Percentiles rank a stretch among this genome's conserved stretches.
Conservation (phyloP, 495 filamentous ascomycete genomes). For the Neurospora terricola region DNA sequence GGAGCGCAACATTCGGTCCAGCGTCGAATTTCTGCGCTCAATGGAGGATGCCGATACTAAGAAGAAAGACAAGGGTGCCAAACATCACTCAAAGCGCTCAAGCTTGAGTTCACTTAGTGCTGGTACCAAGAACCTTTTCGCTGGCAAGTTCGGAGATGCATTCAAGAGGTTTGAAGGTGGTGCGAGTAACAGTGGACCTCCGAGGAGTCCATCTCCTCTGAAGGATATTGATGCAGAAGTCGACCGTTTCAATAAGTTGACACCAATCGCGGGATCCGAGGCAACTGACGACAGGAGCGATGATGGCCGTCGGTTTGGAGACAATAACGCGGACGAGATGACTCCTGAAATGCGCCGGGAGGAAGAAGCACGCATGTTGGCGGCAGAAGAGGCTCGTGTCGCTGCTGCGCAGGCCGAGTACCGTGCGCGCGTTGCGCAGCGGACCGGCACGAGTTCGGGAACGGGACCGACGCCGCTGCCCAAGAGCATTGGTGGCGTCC, state of each 20-base stretch:
- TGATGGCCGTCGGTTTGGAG: conserved; percentile 51
- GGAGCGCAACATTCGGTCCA: conserved; percentile 67
- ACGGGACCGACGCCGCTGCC: conserved; percentile 20
- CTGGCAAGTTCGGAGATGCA: conserved; percentile 88
- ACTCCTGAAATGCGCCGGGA: conserved; percentile 86
- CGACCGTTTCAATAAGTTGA: conserved; percentile 27
- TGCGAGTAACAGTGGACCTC: conserved; percentile 31
- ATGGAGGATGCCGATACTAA: conserved; percentile 65
- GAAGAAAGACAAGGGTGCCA: conserved; percentile 58
- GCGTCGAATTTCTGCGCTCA: conserved; percentile 76
- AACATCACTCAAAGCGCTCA: conserved; percentile 73
- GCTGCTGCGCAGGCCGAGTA: conserved; percentile 89
- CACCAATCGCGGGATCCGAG: conserved; percentile 69
- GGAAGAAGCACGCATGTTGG: conserved; percentile 72
- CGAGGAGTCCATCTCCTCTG: conserved; percentile 45
- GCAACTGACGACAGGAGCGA: conserved; percentile 61
- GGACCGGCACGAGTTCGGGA: conserved; percentile 33
- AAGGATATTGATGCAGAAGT: conserved; percentile 31
- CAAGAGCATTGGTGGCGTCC: conserved; percentile 46
- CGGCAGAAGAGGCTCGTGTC: conserved; percentile 86
- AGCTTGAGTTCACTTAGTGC: conserved; percentile 67
- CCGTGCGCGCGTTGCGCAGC: conserved; percentile 60
- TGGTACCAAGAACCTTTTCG: conserved; percentile 76
- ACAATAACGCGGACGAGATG: conserved; percentile 46
- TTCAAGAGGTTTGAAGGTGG: conserved; percentile 83